Base-by-base conservation (phyloP, 139 green algal species). In the Diplosphaera chodatii region DNA sequence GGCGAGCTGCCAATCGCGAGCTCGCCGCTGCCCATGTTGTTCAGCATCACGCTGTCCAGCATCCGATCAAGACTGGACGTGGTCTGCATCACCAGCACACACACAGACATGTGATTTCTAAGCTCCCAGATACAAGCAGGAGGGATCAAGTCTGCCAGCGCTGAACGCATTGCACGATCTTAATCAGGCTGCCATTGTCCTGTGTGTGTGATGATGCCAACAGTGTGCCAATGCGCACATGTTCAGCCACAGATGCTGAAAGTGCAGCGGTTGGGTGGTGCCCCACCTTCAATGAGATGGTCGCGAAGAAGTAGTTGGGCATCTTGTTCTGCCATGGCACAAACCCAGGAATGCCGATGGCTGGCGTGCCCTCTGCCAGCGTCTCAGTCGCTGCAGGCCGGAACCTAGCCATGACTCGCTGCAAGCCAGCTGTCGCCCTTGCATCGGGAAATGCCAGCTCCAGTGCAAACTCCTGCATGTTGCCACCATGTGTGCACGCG, bases 341-440 rank as follows among this genome's bases (percentile, higher is more conserved):
- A 29, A 67, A 74, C 22, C 67, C 69, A 4, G 74, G 74, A 30
- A 78, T 78, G 67, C 74, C 74, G 22, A 78, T 78, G 3, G 55
- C 37, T n/a, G 64, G 64, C 72, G 72, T 71, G 10, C 68, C 41
- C 13, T 70, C 37, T 48, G 73, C 74, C 30, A 78, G 37, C 18
- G 32, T 62, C 23, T 78, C 67, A 3, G 56, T 70, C 22, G 67
- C 64, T 27, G 74, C 74, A 22, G 74, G 67, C 59, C 74, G 68
- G 74, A 59, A 59, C 48, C 25, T 59, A 18, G 48, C 48, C 16
- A 59, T 25, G 10, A 59, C 48, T 25, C 48, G 48, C 48, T 59
- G 48, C 48, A 59, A 18, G 16, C 48, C 48, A 4, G 48, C 48
- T 3, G 48, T 59, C 16, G 48, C 48, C 3, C 48, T 10, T 3